A percentile compares a stretch with the other conserved stretches of the same genome.
phyloP scores from a whole-genome alignment of 2,329 filamentous ascomycete genomes.

The Sporothrix luriei region DNA sequence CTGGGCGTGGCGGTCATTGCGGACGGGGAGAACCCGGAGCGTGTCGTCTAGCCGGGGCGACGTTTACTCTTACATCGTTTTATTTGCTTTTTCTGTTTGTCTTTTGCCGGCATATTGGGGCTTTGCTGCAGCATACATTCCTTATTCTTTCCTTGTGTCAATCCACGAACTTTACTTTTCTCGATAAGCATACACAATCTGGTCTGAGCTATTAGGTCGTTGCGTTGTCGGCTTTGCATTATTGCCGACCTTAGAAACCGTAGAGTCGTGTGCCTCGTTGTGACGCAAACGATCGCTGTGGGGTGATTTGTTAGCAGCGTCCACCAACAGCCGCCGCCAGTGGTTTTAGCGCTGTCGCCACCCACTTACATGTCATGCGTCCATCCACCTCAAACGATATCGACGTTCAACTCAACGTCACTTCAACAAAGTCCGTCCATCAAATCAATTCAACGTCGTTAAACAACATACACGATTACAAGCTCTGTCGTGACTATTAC shows the following conservation, averaged over 20 bases:
- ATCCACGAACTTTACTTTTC: background rate
- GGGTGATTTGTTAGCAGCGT: constrained; percentile 7
- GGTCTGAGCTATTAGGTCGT: too few relatives aligned
- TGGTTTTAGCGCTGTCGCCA: background rate
- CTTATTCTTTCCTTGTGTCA: constrained; percentile 13
- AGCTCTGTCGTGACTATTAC: too few relatives aligned
- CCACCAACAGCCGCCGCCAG: background rate
- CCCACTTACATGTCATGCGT: constrained; percentile 3
- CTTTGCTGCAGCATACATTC: background rate
- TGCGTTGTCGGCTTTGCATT: too few relatives aligned
- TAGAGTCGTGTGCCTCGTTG: background rate
- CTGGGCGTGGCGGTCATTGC: constrained; percentile 84
- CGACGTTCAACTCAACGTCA: background rate
- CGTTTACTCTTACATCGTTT: background rate
- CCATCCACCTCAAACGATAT: background rate
- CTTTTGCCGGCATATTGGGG: background rate
- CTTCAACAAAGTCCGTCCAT: background rate
- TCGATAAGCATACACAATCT: background rate
- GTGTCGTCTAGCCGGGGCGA: constrained; percentile 63
- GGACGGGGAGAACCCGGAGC: constrained; percentile 77
- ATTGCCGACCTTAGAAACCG: too few relatives aligned
- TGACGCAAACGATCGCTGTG: constrained; percentile 22
- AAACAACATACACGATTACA: background rate
- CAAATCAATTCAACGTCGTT: background rate
- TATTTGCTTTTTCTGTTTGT: background rate